Percentiles rank a stretch among this genome's conserved stretches.
Evolutionary conservation across 768 basidiomycete species (phyloP).

Genomic region (Boletus speciosus): DNA sequence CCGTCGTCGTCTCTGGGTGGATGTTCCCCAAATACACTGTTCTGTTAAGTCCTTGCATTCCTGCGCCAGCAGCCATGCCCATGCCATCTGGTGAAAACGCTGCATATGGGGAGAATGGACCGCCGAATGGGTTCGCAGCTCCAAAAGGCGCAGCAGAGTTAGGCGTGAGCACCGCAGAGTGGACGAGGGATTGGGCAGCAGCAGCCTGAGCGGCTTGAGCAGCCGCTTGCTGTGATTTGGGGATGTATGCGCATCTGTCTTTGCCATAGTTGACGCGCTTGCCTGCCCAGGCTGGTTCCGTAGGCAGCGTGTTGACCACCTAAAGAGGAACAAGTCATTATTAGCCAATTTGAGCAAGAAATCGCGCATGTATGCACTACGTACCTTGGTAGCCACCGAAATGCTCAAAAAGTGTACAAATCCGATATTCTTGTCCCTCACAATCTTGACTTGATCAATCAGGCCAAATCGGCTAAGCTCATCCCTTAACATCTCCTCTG

Average conservation of each 20-base stretch:
- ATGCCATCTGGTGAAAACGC: slow-evolving; percentile 46
- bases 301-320: slow-evolving; percentile 92
- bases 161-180: slow-evolving; percentile 42
- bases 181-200: slow-evolving; percentile 69
- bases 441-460: slow-evolving; percentile 99
- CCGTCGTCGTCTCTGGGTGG: slow-evolving; percentile 90
- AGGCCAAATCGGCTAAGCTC: slow-evolving; percentile 90
- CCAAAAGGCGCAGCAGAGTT: slow-evolving; percentile 30
- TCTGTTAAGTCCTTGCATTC: slow-evolving; percentile 69
- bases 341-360: background rate
- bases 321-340: slow-evolving; percentile 27
- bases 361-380: slow-evolving; percentile 17
- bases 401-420: slow-evolving; percentile 99
- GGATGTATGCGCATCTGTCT: slow-evolving; percentile 96
- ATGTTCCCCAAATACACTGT: slow-evolving; percentile 97
- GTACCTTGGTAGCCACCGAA: slow-evolving; percentile 88
- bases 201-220: slow-evolving; percentile 84
- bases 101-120: slow-evolving; percentile 46
- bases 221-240: slow-evolving; percentile 89
- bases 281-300: slow-evolving; percentile 90
- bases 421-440: slow-evolving; percentile 97
- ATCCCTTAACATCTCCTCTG: slow-evolving; percentile 89
- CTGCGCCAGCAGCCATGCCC: slow-evolving; percentile 27
- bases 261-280: slow-evolving; percentile 98
- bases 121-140: slow-evolving; percentile 29